Evolutionary conservation across 148 eudicot species (phyloP), one percentile per base, ranked within the genome.

Genomic region (Vaccinium myrtillus): DNA sequence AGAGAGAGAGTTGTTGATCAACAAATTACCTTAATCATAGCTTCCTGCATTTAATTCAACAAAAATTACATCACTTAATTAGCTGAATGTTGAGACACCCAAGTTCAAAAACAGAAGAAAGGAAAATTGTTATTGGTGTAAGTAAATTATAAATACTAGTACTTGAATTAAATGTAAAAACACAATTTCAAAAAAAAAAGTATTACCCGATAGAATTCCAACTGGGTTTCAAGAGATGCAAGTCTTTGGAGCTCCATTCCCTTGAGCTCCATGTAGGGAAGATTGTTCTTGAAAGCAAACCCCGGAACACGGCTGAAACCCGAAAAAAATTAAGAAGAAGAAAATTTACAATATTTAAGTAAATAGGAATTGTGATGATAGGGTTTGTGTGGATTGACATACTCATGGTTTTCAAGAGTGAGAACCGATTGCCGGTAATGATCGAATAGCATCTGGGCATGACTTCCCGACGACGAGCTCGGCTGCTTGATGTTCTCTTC

Each of bases 11-110:
- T 80, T 1, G 53, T 30, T 0, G 82, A 36, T 25, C 19, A 13
- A 9, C 32, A 51, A n/a, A n/a, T 43, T 43, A 94, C 99, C 99
- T 95, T 94, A 71, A 95, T 93, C 82, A 94, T 89, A 78, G 98
- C 96, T 89, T 91, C 98, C 99, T 97, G 94, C 78, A 83, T 75
- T 79, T 82, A 23, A 61, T 10, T 67, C 12, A 86, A 30, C 85
- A 8, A 49, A 2, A 49, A 70, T 10, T 51, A 58, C 8, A 83
- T 1, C 15, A 16, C 27, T 13, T 65, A 43, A 43, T 43, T 39
- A 82, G 81, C 75, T 76, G 30, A 32, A 23, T 10, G 21, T 61
- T n/a, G 25, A 15, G 25, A 15, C 18, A 15, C 61, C 61, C 58
- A 67, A 63, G n/a, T 27, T 21, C 2, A 23, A 23, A 67, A 23